These are phyloP conservation scores for Arctium lappa DNA, from an alignment of 129 eudicot species.

Conservation along the genomic window DNA sequence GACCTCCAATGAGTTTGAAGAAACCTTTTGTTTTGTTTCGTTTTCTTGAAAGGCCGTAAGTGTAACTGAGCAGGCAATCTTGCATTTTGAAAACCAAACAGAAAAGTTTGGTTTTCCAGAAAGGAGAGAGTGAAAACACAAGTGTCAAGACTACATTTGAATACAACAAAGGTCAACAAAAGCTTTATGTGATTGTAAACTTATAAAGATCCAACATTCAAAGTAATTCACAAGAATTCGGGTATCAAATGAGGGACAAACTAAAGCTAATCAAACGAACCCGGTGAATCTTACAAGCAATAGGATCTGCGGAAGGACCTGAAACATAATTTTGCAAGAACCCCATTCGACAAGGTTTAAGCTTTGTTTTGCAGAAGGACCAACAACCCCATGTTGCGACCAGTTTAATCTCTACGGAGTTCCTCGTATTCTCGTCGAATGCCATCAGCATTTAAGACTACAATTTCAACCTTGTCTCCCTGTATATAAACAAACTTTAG, in stretches of 20 bases:
- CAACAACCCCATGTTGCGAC: background rate
- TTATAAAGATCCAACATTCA: background rate
- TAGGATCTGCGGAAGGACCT: background rate
- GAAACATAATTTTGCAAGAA: background rate
- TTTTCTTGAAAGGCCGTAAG: background rate
- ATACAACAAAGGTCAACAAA: background rate
- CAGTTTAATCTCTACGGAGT: conserved; percentile 50
- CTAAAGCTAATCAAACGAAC: background rate
- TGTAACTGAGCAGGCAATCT: background rate
- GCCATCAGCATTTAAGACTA: conserved; percentile 49
- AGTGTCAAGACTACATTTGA: background rate
- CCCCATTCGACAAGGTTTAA: background rate
- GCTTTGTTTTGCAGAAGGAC: background rate
- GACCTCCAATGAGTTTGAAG: background rate
- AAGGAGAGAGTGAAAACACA: too few relatives aligned
- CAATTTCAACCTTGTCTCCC: conserved; percentile 76
- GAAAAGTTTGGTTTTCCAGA: background rate
- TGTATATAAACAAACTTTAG: conserved; percentile 21
- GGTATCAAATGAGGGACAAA: background rate
- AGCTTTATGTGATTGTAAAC: background rate
- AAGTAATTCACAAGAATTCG: conserved; percentile 1
- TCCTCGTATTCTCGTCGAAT: conserved; percentile 58
- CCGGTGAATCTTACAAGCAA: background rate
- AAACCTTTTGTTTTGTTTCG: background rate
- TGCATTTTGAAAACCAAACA: background rate